Conservation (phyloP, 768 basidiomycete genomes). For the Boletellus sp. region DNA sequence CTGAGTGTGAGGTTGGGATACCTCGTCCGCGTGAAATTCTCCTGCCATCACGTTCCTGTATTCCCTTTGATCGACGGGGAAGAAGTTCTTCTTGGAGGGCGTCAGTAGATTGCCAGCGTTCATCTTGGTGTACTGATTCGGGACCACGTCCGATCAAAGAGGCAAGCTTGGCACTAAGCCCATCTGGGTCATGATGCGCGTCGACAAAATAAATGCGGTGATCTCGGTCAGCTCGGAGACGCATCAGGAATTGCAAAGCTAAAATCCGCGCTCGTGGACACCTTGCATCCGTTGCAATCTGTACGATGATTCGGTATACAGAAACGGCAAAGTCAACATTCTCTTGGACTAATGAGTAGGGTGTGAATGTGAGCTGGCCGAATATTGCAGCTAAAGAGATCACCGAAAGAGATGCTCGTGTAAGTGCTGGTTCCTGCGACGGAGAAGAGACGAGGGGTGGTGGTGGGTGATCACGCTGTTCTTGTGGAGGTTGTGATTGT, state of each 20-base stretch:
- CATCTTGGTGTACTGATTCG: conserved; percentile 26
- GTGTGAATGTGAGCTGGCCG: conserved; percentile 67
- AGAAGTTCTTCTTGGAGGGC: conserved; percentile 24
- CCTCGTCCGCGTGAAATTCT: conserved; percentile 51
- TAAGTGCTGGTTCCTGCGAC: conserved; percentile 27
- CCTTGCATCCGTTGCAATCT: conserved; percentile 42
- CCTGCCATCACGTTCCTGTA: conserved; percentile 51
- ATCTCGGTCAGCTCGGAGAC: conserved; percentile 84
- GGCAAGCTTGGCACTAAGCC: conserved; percentile 56
- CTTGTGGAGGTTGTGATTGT: conserved; percentile 48
- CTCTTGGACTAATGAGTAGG: conserved; percentile 44
- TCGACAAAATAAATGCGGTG: conserved; percentile 76
- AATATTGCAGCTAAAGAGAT: conserved; percentile 64
- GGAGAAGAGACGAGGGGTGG: conserved; percentile 29
- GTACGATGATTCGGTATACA: conserved; percentile 51
- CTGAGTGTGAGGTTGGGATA: conserved; percentile 41
- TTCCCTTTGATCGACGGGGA: conserved; percentile 44
- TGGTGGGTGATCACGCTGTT: conserved; percentile 33
- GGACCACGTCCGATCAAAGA: conserved; percentile 56
- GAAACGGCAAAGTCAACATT: conserved; percentile 52
- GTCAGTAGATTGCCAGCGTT: conserved; percentile 25
- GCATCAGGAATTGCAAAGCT: conserved; percentile 82
- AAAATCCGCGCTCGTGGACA: conserved; percentile 62
- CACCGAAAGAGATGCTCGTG: conserved; percentile 56
- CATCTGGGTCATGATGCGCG: conserved; percentile 51